Base-by-base conservation (phyloP, 2,329 filamentous ascomycete species). In the Chalara sp. region DNA sequence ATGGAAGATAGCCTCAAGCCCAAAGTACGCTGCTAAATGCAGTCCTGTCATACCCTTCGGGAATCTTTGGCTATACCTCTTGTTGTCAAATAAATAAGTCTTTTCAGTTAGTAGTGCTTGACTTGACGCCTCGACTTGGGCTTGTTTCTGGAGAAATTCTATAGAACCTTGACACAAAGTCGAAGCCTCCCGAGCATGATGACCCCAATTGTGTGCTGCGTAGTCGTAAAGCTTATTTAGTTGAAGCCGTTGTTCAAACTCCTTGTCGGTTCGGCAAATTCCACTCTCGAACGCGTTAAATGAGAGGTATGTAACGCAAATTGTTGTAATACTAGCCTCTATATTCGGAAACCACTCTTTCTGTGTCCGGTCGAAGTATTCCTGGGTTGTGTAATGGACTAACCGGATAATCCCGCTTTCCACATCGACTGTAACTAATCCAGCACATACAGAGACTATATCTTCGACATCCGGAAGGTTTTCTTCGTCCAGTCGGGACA, bases 161-260 rank as follows among this genome's bases (percentile, higher is more conserved):
- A 37, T n/a, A 7, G n/a, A 37, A 37, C n/a, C n/a, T 37, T 7
- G 33, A 37, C n/a, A n/a, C 7, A n/a, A 37, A 37, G 33, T 7
- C 33, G 33, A n/a, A 37, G n/a, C 52, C 29, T 57, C 33, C 1
- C 49, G 57, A 47, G 60, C 62, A 59, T 71, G 67, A 49, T 65
- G 7, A 1, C 61, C 68, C 70, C 68, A 71, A 52, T 67, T 55
- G 1, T 30, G 11, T 10, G 65, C 55, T 0, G 67, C 65, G 40
- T 71, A 71, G 2, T 55, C 11, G 49, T 61, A 65, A n/a, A 70
- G 47, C 4, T 50, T 46, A 54, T 68, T 44, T 49, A 35, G 32
- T 30, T 37, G 46, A 10, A 48, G 40, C n/a, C n/a, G n/a, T n/a
- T n/a, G n/a, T 68, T 67, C 70, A 5, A 61, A 52, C 3, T 54